Conservation (phyloP, 768 basidiomycete genomes). For the Amanita thiersii region DNA sequence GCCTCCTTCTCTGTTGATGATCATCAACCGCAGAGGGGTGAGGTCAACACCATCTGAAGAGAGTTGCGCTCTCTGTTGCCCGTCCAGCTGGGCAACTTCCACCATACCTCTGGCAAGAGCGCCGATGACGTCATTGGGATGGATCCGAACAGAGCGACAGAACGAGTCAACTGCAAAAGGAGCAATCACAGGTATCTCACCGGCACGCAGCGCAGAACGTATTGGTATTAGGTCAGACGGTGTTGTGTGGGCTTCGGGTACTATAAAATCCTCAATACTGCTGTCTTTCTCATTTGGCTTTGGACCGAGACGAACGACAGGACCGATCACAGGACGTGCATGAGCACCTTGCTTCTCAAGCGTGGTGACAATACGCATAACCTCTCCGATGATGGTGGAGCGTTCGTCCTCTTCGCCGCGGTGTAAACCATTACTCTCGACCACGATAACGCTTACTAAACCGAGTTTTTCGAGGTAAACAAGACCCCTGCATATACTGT, state of each 20-base stretch:
- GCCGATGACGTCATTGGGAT: constrained; percentile 81
- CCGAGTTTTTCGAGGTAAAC: constrained; percentile 95
- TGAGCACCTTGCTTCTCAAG: constrained; percentile 81
- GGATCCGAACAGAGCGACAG: constrained; percentile 78
- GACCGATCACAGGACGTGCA: constrained; percentile 83
- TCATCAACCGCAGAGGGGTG: constrained; percentile 92
- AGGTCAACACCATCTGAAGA: constrained; percentile 60
- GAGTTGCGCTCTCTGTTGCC: constrained; percentile 25
- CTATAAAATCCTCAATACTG: constrained; percentile 22
- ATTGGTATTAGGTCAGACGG: constrained; percentile 78
- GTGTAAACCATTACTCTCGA: constrained; percentile 76
- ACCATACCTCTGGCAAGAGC: constrained; percentile 86
- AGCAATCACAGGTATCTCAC: constrained; percentile 93
- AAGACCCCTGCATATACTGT: constrained; percentile 89
- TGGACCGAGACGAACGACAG: constrained; percentile 79
- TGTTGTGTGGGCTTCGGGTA: constrained; percentile 74
- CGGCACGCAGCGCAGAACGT: constrained; percentile 81
- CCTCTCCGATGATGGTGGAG: constrained; percentile 61
- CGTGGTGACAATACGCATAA: constrained; percentile 73
- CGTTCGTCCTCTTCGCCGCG: constrained; percentile 68
- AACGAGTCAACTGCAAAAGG: constrained; percentile 91
- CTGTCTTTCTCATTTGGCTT: constrained; percentile 41
- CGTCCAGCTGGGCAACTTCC: constrained; percentile 33
- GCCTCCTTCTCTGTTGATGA: constrained; percentile 95
- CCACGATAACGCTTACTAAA: constrained; percentile 89